Percentiles rank a stretch among this genome's conserved stretches.
Evolutionary conservation across 768 basidiomycete species (phyloP).

Genomic region (Phaeolepiota aurea): DNA sequence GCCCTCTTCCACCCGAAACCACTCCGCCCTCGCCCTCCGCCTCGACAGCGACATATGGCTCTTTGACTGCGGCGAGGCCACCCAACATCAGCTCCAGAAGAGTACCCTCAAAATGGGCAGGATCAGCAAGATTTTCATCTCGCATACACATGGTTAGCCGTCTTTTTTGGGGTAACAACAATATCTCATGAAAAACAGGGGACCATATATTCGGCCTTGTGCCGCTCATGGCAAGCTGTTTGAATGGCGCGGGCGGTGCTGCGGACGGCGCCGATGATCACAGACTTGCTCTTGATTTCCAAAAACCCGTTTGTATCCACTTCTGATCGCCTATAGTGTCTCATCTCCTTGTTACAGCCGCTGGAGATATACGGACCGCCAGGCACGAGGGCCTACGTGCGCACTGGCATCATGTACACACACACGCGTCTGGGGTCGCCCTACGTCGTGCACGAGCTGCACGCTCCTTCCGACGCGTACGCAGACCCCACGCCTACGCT

Average conservation of each 20-base stretch:
- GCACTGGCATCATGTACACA: slow-evolving; percentile 58
- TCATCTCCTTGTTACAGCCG: slow-evolving; percentile 28
- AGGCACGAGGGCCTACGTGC: slow-evolving; percentile 76
- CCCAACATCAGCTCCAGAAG: slow-evolving; percentile 70
- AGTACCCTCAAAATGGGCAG: slow-evolving; percentile 70
- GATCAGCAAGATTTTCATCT: slow-evolving; percentile 79
- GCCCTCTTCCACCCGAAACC: slow-evolving; percentile 72
- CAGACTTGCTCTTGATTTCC: slow-evolving; percentile 29
- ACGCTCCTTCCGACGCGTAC: slow-evolving; percentile 50
- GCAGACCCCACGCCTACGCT: slow-evolving; percentile 36
- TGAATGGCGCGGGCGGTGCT: slow-evolving; percentile 71
- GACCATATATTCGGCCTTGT: slow-evolving; percentile 77
- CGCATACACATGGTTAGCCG: slow-evolving; percentile 74
- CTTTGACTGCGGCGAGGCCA: slow-evolving; percentile 82
- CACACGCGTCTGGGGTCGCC: slow-evolving; percentile 56
- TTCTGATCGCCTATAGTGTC: background rate
- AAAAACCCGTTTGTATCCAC: slow-evolving; percentile 22
- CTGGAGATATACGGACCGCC: slow-evolving; percentile 83
- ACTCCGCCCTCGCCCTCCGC: slow-evolving; percentile 64
- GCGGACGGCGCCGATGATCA: slow-evolving; percentile 53
- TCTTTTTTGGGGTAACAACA: background rate
- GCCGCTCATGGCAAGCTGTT: slow-evolving; percentile 56
- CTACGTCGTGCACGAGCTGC: slow-evolving; percentile 81
- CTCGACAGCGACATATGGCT: slow-evolving; percentile 70
- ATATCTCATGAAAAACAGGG: slow-evolving; percentile 30